Conservation (phyloP, 495 filamentous ascomycete genomes). For the Penicillium steckii region DNA sequence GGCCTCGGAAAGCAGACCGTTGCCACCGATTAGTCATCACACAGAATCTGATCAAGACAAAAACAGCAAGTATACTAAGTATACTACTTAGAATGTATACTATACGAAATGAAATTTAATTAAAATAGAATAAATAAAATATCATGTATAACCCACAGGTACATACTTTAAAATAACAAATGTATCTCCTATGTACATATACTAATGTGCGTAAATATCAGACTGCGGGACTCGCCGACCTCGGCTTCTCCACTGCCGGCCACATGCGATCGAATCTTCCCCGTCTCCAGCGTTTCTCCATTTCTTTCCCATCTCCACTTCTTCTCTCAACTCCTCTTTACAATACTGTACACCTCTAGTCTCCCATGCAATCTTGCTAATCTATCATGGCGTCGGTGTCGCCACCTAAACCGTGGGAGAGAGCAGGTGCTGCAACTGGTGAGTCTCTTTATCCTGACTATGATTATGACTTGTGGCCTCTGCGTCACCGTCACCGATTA, state of each 20-base stretch:
- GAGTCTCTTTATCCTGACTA: constrained; percentile 27
- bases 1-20: neutral
- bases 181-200: neutral
- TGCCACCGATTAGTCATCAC: neutral
- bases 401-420: constrained; percentile 97
- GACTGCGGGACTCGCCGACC: constrained; percentile 20
- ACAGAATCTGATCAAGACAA: neutral
- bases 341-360: too few relatives aligned
- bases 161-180: neutral
- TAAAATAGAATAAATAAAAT: neutral
- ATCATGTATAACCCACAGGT: too few relatives aligned
- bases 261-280: constrained; percentile 26
- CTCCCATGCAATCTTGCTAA: constrained; percentile 36
- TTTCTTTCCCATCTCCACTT: constrained; percentile 2
- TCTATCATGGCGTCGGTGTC: constrained; percentile 59
- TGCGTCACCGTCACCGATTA: neutral
- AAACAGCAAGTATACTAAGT: too few relatives aligned
- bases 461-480: too few relatives aligned
- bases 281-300: constrained; percentile 13
- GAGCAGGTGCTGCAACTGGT: constrained; percentile 62
- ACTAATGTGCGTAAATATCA: neutral
- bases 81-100: too few relatives aligned
- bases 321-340: constrained; percentile 10
- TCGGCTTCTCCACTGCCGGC: constrained; percentile 32
- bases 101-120: too few relatives aligned